A percentile compares a stretch with the other conserved stretches of the same genome.
phyloP scores from a whole-genome alignment of 2,329 filamentous ascomycete genomes.

The Penicillium hordei region DNA sequence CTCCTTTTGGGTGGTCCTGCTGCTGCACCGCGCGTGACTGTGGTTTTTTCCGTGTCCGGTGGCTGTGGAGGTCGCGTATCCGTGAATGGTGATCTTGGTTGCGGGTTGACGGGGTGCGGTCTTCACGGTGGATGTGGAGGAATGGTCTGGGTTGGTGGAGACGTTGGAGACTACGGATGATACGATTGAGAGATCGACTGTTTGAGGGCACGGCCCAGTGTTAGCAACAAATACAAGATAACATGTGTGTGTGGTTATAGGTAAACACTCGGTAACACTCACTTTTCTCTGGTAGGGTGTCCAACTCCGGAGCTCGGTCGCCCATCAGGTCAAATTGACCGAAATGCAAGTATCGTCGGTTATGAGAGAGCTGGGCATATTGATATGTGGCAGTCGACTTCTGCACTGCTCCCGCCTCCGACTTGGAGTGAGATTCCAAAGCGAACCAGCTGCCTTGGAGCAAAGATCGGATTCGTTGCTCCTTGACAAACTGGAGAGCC shows the following conservation, averaged over 20 bases:
- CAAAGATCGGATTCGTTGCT: constrained; percentile 88
- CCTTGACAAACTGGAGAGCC: constrained; percentile 92
- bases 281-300: constrained; percentile 72
- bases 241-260: neutral
- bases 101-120: constrained; percentile 41
- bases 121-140: constrained; percentile 51
- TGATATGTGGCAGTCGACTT: constrained; percentile 63
- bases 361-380: constrained; percentile 86
- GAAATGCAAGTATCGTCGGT: constrained; percentile 86
- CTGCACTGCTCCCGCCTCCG: constrained; percentile 46
- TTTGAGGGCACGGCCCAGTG: neutral
- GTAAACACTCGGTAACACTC: constrained; percentile 27
- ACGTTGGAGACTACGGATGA: constrained; percentile 95
- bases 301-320: constrained; percentile 66
- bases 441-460: constrained; percentile 88
- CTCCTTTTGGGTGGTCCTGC: constrained; percentile 56
- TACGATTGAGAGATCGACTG: constrained; percentile 78
- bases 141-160: constrained; percentile 60
- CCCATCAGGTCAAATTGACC: constrained; percentile 73
- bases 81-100: constrained; percentile 91
- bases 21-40: constrained; percentile 33
- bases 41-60: constrained; percentile 39
- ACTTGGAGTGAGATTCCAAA: constrained; percentile 51
- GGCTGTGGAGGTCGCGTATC: constrained; percentile 51
- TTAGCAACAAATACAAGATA: constrained; percentile 9